Percentiles rank a stretch among this genome's conserved stretches.
Evolutionary conservation across 306 rosid genomes (phyloP).

Genomic region (Dryas alaskensis): DNA sequence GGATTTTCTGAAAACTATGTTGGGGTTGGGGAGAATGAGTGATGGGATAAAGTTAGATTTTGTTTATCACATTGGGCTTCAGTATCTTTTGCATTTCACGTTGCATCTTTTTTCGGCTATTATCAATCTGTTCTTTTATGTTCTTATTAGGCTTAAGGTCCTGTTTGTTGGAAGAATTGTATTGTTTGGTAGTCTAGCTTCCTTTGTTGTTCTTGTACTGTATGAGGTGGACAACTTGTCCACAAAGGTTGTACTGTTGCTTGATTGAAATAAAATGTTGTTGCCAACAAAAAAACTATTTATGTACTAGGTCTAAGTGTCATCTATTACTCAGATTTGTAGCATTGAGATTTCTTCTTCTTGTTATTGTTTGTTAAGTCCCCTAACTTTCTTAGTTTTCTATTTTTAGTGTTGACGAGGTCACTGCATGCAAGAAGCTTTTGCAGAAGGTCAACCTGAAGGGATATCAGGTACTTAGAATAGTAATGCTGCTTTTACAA

Average conservation of each 20-base stretch:
- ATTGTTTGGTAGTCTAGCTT: neutral
- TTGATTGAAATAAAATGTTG: neutral
- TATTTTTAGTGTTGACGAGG: constrained; percentile 60
- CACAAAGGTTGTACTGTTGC: neutral
- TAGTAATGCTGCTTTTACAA: constrained; percentile 2
- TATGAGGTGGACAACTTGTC: neutral
- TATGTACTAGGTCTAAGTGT: neutral
- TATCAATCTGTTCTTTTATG: neutral
- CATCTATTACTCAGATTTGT: neutral
- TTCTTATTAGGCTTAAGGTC: neutral
- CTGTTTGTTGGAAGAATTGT: neutral
- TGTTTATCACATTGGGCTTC: neutral
- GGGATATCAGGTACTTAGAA: constrained; percentile 73
- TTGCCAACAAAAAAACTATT: neutral
- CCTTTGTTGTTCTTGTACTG: neutral
- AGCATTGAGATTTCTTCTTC: neutral
- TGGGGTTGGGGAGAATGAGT: neutral
- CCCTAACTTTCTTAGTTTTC: constrained; percentile 11
- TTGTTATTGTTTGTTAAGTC: neutral
- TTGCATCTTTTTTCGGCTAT: neutral
- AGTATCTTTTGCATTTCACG: neutral
- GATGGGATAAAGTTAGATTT: neutral
- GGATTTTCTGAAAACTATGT: neutral
- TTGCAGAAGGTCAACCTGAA: constrained; percentile 57
- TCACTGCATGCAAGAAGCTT: constrained; percentile 66